phyloP scores from a whole-genome alignment of 2,329 filamentous ascomycete species.

The Colletotrichum higginsianum region DNA sequence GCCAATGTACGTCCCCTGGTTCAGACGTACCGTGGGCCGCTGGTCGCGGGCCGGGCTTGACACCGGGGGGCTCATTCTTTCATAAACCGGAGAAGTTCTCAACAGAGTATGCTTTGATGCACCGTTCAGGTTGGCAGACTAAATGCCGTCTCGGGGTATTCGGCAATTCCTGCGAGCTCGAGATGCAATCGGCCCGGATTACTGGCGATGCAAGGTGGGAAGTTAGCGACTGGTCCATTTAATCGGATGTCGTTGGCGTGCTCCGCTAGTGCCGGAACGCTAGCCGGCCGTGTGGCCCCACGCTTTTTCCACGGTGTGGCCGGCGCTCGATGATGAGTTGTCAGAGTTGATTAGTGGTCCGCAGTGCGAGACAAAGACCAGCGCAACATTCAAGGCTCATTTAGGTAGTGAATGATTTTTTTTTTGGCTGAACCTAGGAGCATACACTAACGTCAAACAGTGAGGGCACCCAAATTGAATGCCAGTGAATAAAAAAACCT shows the following conservation, averaged over 20 bases:
- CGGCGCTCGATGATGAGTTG: not conserved
- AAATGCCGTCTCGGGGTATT: not conserved
- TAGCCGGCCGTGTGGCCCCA: constrained; percentile 27
- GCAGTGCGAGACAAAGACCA: not conserved
- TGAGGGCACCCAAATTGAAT: not conserved
- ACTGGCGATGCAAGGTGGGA: constrained; percentile 6
- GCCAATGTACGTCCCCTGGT: constrained; percentile 59
- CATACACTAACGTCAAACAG: not conserved
- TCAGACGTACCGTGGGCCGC: constrained; percentile 45
- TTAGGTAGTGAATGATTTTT: not conserved
- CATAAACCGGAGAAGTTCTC: not conserved
- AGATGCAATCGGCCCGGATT: too few species aligned
- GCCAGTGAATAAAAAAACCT: not conserved
- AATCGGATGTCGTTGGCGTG: constrained; percentile 32
- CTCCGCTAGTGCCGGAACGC: constrained; percentile 30
- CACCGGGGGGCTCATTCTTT: constrained; percentile 1
- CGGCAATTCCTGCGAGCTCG: not conserved
- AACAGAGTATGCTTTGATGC: too few species aligned
- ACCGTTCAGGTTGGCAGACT: not conserved
- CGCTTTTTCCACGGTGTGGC: constrained; percentile 16
- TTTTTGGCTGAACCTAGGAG: not conserved
- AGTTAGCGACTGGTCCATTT: not conserved
- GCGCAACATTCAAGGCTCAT: not conserved
- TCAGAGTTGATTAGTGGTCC: too few species aligned
- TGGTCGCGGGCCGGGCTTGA: not conserved